Conservation (phyloP, 2,329 filamentous ascomycete genomes). For the Beauveria sp. region DNA sequence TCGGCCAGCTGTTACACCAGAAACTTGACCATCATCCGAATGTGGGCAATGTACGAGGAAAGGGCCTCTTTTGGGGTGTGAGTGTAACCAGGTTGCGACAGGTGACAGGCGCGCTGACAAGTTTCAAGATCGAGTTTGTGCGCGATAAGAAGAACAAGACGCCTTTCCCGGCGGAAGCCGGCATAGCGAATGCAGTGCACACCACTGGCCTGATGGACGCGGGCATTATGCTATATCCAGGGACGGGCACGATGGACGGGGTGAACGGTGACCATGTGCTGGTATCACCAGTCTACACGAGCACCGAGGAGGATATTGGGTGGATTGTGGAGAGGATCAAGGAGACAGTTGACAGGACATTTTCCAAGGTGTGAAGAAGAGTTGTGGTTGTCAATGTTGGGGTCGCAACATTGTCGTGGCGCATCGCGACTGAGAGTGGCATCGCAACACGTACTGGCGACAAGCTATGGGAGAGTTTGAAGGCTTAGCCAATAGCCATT, state of each 20-base stretch:
- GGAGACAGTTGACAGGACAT: constrained; percentile 11
- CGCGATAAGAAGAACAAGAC: constrained; percentile 19
- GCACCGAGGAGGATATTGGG: constrained; percentile 19
- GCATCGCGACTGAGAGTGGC: not conserved
- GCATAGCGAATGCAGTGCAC: constrained; percentile 18
- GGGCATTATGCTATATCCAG: constrained; percentile 39
- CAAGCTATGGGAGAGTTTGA: not conserved
- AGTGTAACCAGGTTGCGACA: not conserved
- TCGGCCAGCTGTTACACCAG: constrained; percentile 15
- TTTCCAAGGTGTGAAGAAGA: not conserved
- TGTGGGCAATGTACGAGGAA: constrained; percentile 24
- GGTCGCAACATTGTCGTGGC: too few species aligned
- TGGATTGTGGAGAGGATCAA: constrained; percentile 15
- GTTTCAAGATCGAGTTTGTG: constrained; percentile 21
- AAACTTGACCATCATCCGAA: constrained; percentile 19
- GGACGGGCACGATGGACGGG: constrained; percentile 18
- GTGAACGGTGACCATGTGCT: constrained; percentile 18
- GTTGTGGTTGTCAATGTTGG: not conserved
- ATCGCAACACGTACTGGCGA: not conserved
- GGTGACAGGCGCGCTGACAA: not conserved
- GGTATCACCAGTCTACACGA: constrained; percentile 36
- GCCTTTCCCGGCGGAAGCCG: constrained; percentile 24
- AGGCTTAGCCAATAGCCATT: not conserved
- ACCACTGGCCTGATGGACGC: constrained; percentile 34
- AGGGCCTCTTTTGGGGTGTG: constrained; percentile 24